Percentiles rank a stretch among this genome's conserved stretches.
Evolutionary conservation across 768 basidiomycete genomes (phyloP).

Genomic region (Coprinellus aureogranulatus): DNA sequence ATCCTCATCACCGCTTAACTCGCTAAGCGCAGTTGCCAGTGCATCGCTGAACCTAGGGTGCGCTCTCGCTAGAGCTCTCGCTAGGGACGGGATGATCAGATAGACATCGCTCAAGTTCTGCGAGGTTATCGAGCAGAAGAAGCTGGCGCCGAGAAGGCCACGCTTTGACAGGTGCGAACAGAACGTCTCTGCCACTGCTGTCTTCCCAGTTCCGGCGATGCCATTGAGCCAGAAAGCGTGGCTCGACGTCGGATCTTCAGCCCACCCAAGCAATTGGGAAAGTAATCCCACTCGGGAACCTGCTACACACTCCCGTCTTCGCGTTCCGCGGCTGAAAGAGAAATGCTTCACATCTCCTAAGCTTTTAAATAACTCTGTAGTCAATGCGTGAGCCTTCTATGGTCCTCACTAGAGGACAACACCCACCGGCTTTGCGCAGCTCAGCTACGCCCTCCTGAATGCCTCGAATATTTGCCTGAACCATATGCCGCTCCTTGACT

Average conservation of each 20-base stretch:
- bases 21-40: not conserved
- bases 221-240: slow-evolving; percentile 8
- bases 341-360: not conserved
- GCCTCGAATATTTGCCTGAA: not conserved
- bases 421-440: not conserved
- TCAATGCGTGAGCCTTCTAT: not conserved
- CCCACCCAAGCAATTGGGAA: not conserved
- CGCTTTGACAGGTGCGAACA: not conserved
- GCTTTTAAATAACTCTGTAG: not conserved
- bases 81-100: not conserved
- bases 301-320: not conserved
- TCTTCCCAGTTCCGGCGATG: slow-evolving; percentile 10
- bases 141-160: slow-evolving; percentile 5
- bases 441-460: not conserved
- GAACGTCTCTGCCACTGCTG: slow-evolving; percentile 8
- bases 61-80: not conserved
- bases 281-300: not conserved
- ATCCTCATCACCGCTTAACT: not conserved
- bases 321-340: not conserved
- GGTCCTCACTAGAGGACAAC: too few relatives aligned
- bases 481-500: not conserved
- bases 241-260: not conserved
- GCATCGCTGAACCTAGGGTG: not conserved
- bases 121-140: slow-evolving; percentile 7
- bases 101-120: not conserved